Conservation (phyloP, 768 basidiomycete species). For the Trametes cinnabarina region DNA sequence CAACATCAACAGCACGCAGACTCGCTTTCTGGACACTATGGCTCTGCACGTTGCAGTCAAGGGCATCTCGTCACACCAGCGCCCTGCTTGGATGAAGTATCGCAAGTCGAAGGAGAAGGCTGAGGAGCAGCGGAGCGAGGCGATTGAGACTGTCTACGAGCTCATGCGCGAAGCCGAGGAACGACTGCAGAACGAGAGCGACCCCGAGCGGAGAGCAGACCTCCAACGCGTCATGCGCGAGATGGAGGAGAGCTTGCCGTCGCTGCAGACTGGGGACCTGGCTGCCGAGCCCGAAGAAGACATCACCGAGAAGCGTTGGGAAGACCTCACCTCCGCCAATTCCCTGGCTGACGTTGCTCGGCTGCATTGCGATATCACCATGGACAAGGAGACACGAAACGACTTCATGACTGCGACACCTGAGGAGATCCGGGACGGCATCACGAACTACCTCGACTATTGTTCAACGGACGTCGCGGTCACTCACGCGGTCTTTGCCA, state of each 20-base stretch:
- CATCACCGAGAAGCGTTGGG: slow-evolving; percentile 68
- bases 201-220: slow-evolving; percentile 35
- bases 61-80: slow-evolving; percentile 92
- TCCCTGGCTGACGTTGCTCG: slow-evolving; percentile 90
- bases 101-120: slow-evolving; percentile 65
- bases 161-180: slow-evolving; percentile 44
- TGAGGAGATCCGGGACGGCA: slow-evolving; percentile 58
- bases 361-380: slow-evolving; percentile 77
- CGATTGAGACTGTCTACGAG: slow-evolving; percentile 58
- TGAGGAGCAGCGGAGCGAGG: slow-evolving; percentile 57
- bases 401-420: slow-evolving; percentile 72
- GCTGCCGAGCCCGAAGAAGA: slow-evolving; percentile 41
- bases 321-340: slow-evolving; percentile 89
- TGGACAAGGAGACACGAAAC: slow-evolving; percentile 76
- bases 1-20: slow-evolving; percentile 57
- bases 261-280: slow-evolving; percentile 38
- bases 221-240: slow-evolving; percentile 39
- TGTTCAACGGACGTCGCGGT: slow-evolving; percentile 82
- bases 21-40: slow-evolving; percentile 92
- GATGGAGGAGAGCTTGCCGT: slow-evolving; percentile 42
- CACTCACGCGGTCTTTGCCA: slow-evolving; percentile 77
- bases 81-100: slow-evolving; percentile 89
- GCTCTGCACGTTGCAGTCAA: slow-evolving; percentile 90
- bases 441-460: slow-evolving; percentile 78
- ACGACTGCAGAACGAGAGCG: slow-evolving; percentile 38